phyloP scores from a whole-genome alignment of 2,329 filamentous ascomycete genomes.

The Chaetomiaceae sp. region DNA sequence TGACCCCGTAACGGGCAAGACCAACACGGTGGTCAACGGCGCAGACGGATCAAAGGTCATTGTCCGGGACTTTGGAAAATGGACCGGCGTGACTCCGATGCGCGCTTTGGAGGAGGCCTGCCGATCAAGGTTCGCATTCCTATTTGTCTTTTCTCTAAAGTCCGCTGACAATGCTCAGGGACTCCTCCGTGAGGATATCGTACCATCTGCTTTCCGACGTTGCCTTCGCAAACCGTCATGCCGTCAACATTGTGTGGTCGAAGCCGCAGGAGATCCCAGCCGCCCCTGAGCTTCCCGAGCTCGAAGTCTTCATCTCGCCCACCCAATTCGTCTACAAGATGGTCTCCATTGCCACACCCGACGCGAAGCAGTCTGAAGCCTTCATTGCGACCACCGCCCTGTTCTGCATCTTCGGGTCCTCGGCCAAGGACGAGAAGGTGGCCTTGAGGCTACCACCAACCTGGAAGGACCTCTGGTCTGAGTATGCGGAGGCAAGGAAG shows the following conservation, averaged over 20 bases:
- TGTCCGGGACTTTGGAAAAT: constrained; percentile 80
- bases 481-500: constrained; percentile 69
- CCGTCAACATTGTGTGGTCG: constrained; percentile 72
- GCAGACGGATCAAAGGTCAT: constrained; percentile 52
- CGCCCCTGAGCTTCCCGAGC: constrained; percentile 36
- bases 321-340: constrained; percentile 66
- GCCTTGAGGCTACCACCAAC: constrained; percentile 70
- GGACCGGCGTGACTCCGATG: constrained; percentile 69
- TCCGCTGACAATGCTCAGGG: constrained; percentile 44
- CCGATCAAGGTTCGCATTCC: constrained; percentile 60
- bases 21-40: constrained; percentile 50
- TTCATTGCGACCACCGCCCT: constrained; percentile 78
- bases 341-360: constrained; percentile 67
- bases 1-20: constrained; percentile 55
- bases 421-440: constrained; percentile 79
- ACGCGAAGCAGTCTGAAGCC: constrained; percentile 76
- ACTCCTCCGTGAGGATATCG: constrained; percentile 61
- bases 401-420: constrained; percentile 75
- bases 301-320: constrained; percentile 44
- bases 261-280: constrained; percentile 57
- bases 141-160: constrained; percentile 20
- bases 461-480: constrained; percentile 83
- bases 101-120: constrained; percentile 83
- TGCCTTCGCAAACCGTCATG: constrained; percentile 70
- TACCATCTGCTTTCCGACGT: constrained; percentile 69